These are phyloP conservation scores for Tubosaeta sp. DNA, from an alignment of 768 basidiomycete species.

Conservation along the genomic window DNA sequence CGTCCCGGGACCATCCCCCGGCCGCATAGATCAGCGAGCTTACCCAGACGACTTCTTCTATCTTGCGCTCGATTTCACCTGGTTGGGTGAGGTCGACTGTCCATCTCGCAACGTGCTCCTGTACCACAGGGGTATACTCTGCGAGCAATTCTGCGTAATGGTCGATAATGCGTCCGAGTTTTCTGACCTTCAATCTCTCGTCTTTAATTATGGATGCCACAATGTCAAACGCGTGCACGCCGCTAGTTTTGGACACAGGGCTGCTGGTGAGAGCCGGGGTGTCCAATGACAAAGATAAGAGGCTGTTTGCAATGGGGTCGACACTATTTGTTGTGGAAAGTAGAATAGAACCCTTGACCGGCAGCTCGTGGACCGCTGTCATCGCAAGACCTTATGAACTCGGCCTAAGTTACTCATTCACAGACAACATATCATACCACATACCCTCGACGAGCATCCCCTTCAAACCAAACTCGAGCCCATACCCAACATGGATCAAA, in stretches of 20 bases:
- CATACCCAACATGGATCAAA: slow-evolving; percentile 59
- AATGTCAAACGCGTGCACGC: slow-evolving; percentile 42
- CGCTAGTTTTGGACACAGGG: slow-evolving; percentile 1
- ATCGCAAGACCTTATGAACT: slow-evolving; percentile 23
- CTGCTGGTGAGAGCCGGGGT: neutral
- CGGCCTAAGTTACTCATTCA: neutral
- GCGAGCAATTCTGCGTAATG: slow-evolving; percentile 10
- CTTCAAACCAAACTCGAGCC: slow-evolving; percentile 57
- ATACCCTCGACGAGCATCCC: slow-evolving; percentile 63
- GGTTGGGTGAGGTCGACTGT: slow-evolving; percentile 33
- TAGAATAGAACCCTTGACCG: slow-evolving; percentile 32
- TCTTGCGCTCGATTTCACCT: slow-evolving; percentile 45
- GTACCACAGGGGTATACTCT: slow-evolving; percentile 1
- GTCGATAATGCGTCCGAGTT: slow-evolving; percentile 14
- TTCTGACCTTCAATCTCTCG: slow-evolving; percentile 22
- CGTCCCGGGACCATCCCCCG: slow-evolving; percentile 51
- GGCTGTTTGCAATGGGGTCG: neutral
- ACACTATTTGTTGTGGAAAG: neutral
- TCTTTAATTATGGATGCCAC: slow-evolving; percentile 52
- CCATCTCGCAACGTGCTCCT: slow-evolving; percentile 38
- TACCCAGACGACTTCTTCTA: slow-evolving; percentile 61
- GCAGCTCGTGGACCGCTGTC: slow-evolving; percentile 27
- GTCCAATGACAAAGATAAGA: slow-evolving; percentile 11
- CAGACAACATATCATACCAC: neutral
- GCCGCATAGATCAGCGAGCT: slow-evolving; percentile 52